Evolutionary conservation across 2,329 filamentous ascomycete genomes (phyloP).

Genomic region (Diaporthe helianthi): DNA sequence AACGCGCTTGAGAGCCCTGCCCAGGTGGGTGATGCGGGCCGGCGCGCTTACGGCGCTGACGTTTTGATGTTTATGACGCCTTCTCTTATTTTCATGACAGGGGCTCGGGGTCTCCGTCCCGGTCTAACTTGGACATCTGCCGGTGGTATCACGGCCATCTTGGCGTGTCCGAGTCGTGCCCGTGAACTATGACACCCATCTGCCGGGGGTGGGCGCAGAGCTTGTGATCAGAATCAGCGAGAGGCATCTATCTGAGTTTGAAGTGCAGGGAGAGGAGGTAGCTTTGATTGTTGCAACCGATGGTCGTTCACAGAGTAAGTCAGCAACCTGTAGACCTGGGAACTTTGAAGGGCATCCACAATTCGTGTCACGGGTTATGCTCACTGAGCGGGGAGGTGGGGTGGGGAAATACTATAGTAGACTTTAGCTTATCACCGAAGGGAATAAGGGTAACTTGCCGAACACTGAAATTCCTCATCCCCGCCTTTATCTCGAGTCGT

Average conservation of each 20-base stretch:
- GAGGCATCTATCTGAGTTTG: background rate
- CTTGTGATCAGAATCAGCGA: background rate
- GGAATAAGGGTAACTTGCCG: constrained; percentile 11
- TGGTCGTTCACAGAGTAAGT: background rate
- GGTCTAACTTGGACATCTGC: constrained; percentile 1
- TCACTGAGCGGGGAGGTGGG: background rate
- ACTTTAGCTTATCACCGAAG: constrained; percentile 15
- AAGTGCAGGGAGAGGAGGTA: background rate
- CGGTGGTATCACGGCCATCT: background rate
- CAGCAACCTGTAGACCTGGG: no score
- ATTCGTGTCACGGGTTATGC: background rate
- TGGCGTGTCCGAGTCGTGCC: constrained; percentile 11
- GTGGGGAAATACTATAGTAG: background rate
- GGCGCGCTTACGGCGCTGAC: constrained; percentile 1
- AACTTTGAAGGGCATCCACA: background rate
- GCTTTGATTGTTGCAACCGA: background rate
- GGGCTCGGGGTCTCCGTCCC: background rate
- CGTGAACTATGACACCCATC: background rate
- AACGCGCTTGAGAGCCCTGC: background rate
- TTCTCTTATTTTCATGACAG: no score
- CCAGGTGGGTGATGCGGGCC: background rate
- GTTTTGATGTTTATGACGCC: constrained; percentile 3
- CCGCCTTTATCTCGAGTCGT: background rate
- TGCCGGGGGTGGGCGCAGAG: no score
- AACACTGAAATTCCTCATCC: background rate